Conservation (phyloP, 768 basidiomycete species). For the Rhodocollybia butyracea region DNA sequence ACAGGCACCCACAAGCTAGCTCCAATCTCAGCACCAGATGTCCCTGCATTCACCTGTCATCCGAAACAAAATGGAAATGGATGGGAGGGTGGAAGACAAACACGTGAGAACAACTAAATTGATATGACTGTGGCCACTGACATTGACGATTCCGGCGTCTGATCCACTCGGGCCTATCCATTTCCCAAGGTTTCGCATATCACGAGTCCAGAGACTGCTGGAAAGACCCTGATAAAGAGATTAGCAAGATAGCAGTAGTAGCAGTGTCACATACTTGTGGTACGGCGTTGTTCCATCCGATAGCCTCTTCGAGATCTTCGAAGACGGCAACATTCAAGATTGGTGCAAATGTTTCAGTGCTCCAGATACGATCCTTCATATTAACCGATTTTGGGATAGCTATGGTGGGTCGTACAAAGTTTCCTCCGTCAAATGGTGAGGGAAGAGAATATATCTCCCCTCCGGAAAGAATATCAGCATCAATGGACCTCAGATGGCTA, state of each 20-base stretch:
- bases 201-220: constrained; percentile 87
- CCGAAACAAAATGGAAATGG: constrained; percentile 5
- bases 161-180: constrained; percentile 91
- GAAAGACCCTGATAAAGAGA: constrained; percentile 64
- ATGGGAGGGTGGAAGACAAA: not conserved
- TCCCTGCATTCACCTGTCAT: constrained; percentile 58
- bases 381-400: constrained; percentile 62
- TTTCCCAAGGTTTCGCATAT: constrained; percentile 78
- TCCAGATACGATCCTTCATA: constrained; percentile 61
- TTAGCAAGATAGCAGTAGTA: constrained; percentile 6
- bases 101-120: constrained; percentile 9
- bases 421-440: constrained; percentile 58
- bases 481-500: constrained; percentile 53
- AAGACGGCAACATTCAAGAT: constrained; percentile 84
- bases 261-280: constrained; percentile 51
- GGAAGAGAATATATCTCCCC: constrained; percentile 50
- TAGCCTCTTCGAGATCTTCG: constrained; percentile 82
- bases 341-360: constrained; percentile 84
- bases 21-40: constrained; percentile 59
- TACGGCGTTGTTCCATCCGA: constrained; percentile 87
- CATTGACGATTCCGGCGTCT: constrained; percentile 92
- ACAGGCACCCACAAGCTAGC: constrained; percentile 39
- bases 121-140: too few species aligned
- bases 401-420: constrained; percentile 89
- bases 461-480: constrained; percentile 78